Conservation (phyloP, 108 stramenopile species). For the Skeletonema menzelii region DNA sequence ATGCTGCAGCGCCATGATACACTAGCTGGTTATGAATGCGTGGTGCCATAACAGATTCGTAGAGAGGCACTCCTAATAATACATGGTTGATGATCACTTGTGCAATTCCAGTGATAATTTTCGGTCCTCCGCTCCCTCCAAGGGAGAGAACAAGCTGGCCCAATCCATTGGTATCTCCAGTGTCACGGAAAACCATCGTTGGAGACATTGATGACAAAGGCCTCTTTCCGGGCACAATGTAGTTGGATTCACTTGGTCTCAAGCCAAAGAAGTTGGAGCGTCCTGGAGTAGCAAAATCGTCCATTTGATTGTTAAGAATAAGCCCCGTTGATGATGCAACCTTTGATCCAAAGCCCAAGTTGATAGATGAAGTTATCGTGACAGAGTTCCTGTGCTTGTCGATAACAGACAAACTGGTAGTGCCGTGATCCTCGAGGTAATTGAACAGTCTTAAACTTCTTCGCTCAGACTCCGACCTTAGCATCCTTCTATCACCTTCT, state of each 20-base stretch:
- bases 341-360: conserved; percentile 62
- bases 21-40: conserved; percentile 83
- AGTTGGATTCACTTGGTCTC: conserved; percentile 70
- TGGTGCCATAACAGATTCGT: conserved; percentile 53
- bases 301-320: conserved; percentile 80
- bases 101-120: conserved; percentile 77
- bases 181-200: conserved; percentile 60
- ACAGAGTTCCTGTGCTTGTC: conserved; percentile 82
- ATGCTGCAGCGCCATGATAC: conserved; percentile 55
- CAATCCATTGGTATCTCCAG: not conserved
- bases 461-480: not conserved
- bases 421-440: conserved; percentile 83
- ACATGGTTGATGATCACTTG: conserved; percentile 71
- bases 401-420: conserved; percentile 73
- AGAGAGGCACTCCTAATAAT: conserved; percentile 66
- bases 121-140: conserved; percentile 81
- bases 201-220: conserved; percentile 87
- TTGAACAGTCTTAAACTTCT: conserved; percentile 52
- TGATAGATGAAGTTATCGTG: conserved; percentile 72
- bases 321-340: conserved; percentile 73
- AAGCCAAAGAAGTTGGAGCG: conserved; percentile 63
- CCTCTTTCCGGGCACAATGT: conserved; percentile 68
- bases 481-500: conserved; percentile 63
- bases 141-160: conserved; percentile 55
- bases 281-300: conserved; percentile 61